These are phyloP conservation scores for Ceratobasidium sp. DNA, from an alignment of 1,284 basidiomycete species.

Conservation along the genomic window DNA sequence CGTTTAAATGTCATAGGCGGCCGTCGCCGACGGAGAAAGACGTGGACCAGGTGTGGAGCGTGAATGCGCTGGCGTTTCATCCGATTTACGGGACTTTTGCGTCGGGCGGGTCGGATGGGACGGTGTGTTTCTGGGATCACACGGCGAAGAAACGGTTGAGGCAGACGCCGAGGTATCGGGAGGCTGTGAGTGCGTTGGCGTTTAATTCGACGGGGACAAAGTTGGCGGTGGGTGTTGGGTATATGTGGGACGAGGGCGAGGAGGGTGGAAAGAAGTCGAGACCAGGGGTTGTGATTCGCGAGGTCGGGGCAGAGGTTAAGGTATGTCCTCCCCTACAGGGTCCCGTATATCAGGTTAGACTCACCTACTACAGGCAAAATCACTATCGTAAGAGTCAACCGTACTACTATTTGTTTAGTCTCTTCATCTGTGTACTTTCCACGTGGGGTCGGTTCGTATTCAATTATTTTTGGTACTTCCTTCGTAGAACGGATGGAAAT, in stretches of 20 bases:
- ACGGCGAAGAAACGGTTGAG: conserved; percentile 95
- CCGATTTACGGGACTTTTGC: conserved; percentile 91
- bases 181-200: conserved; percentile 78
- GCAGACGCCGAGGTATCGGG: conserved; percentile 85
- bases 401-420: background rate
- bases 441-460: conserved; percentile 9
- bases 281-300: conserved; percentile 58
- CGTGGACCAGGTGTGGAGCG: conserved; percentile 95
- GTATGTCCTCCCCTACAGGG: conserved; percentile 51
- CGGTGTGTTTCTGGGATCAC: conserved; percentile 97
- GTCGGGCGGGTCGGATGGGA: conserved; percentile 91
- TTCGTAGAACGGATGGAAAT: background rate
- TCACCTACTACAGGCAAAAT: conserved; percentile 33
- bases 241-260: conserved; percentile 90
- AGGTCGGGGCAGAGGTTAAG: conserved; percentile 70
- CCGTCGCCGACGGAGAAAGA: conserved; percentile 80
- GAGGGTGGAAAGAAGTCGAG: conserved; percentile 64
- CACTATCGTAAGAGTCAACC: conserved; percentile 16
- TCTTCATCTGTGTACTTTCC: conserved; percentile 1
- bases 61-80: conserved; percentile 95
- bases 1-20: conserved; percentile 97
- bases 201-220: conserved; percentile 88
- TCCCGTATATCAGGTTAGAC: background rate
- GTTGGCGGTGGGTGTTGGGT: conserved; percentile 85
- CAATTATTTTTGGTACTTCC: conserved; percentile 25